Conservation (phyloP, 179 eudicot species). For the Heliamphora pulchella region DNA sequence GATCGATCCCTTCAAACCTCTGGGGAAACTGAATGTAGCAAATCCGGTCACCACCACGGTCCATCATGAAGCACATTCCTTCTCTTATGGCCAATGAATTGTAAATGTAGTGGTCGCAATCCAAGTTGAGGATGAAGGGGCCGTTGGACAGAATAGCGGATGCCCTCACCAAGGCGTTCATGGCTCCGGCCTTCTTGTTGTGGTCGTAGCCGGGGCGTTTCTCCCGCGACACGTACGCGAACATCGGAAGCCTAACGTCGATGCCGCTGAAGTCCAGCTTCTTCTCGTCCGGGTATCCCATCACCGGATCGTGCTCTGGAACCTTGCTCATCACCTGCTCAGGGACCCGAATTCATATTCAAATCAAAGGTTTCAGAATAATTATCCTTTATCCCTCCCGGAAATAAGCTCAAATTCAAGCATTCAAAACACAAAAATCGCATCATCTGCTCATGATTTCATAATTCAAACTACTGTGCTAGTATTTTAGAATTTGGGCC, state of each 20-base stretch:
- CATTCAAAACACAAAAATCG: too few relatives aligned
- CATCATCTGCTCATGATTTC: too few relatives aligned
- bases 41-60: constrained; percentile 80
- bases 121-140: constrained; percentile 78
- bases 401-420: too few relatives aligned
- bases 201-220: constrained; percentile 87
- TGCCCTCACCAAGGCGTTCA: constrained; percentile 85
- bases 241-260: constrained; percentile 76
- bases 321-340: constrained; percentile 64
- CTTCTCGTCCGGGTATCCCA: constrained; percentile 48
- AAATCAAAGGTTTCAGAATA: background rate
- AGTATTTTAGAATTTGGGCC: too few relatives aligned
- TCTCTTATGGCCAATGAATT: constrained; percentile 71
- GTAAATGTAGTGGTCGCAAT: constrained; percentile 77
- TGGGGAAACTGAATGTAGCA: constrained; percentile 94
- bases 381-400: too few relatives aligned
- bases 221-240: constrained; percentile 81
- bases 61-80: constrained; percentile 97
- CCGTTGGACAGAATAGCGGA: constrained; percentile 83
- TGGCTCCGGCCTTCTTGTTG: constrained; percentile 94
- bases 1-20: constrained; percentile 91
- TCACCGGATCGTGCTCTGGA: constrained; percentile 54
- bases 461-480: too few relatives aligned
- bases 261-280: constrained; percentile 56
- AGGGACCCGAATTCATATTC: background rate